A percentile compares a stretch with the other conserved stretches of the same genome.
phyloP scores from a whole-genome alignment of 495 filamentous ascomycete species.

The Acidomyces sp. region DNA sequence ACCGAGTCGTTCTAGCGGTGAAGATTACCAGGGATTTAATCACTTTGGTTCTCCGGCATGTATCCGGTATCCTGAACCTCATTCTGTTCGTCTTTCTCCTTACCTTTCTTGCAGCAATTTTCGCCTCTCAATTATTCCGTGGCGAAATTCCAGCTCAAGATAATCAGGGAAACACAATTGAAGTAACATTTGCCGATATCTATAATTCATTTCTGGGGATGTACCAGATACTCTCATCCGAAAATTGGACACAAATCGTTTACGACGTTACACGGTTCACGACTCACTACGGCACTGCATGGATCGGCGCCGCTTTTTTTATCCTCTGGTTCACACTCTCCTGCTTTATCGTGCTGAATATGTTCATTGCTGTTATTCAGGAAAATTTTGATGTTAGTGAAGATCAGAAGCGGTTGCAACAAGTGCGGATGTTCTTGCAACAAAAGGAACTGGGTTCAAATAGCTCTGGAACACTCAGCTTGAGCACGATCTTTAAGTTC shows the following conservation, averaged over 20 bases:
- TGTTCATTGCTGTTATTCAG: slow-evolving; percentile 99
- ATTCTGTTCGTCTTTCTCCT: slow-evolving; percentile 94
- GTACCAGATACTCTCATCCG: slow-evolving; percentile 96
- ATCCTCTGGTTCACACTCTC: slow-evolving; percentile 91
- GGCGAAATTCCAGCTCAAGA: slow-evolving; percentile 59
- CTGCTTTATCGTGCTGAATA: slow-evolving; percentile 95
- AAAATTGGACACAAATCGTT: slow-evolving; percentile 84
- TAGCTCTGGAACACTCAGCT: slow-evolving; percentile 50
- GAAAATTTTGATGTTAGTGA: slow-evolving; percentile 99
- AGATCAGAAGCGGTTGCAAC: slow-evolving; percentile 92
- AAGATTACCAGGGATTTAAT: slow-evolving; percentile 77
- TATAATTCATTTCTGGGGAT: slow-evolving; percentile 95
- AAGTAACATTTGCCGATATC: slow-evolving; percentile 72
- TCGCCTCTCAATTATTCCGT: slow-evolving; percentile 85
- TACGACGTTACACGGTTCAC: slow-evolving; percentile 69
- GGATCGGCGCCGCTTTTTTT: slow-evolving; percentile 88
- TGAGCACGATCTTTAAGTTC: slow-evolving; percentile 77
- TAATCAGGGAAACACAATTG: slow-evolving; percentile 40
- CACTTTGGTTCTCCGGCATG: slow-evolving; percentile 73
- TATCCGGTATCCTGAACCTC: slow-evolving; percentile 82
- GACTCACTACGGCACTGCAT: slow-evolving; percentile 50
- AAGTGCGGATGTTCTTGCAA: slow-evolving; percentile 86
- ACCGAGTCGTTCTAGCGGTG: slow-evolving; percentile 82
- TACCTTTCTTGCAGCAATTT: slow-evolving; percentile 84
- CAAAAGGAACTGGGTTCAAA: slow-evolving; percentile 66